Conservation (phyloP, 495 filamentous ascomycete species). For the Hyaloscypha finlandica region DNA sequence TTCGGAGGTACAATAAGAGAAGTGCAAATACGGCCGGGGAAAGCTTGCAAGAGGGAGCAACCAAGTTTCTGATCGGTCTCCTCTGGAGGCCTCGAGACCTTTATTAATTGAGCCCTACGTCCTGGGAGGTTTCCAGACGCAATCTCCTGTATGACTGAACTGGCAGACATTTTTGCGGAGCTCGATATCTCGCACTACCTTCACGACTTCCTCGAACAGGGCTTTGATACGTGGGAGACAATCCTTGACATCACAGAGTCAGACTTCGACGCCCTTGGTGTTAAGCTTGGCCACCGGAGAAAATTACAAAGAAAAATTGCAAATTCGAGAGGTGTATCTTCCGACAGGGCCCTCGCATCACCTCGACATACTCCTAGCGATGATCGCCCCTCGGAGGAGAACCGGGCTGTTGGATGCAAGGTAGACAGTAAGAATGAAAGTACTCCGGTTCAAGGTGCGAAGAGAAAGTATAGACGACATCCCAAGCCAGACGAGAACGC, state of each 20-base stretch:
- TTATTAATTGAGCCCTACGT: slow-evolving; percentile 31
- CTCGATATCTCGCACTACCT: slow-evolving; percentile 75
- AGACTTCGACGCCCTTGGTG: slow-evolving; percentile 68
- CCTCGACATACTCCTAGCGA: slow-evolving; percentile 31
- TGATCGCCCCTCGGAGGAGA: slow-evolving; percentile 27
- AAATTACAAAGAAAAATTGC: slow-evolving; percentile 54
- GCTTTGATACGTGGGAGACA: slow-evolving; percentile 81
- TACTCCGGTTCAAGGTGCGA: slow-evolving; percentile 40
- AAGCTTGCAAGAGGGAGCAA: neutral
- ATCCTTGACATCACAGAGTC: slow-evolving; percentile 79
- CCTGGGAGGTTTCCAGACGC: slow-evolving; percentile 34
- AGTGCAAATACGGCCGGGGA: neutral
- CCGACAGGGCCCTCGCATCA: slow-evolving; percentile 45
- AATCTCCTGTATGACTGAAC: slow-evolving; percentile 53
- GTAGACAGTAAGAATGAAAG: slow-evolving; percentile 39
- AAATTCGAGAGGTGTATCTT: slow-evolving; percentile 59
- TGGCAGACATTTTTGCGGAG: slow-evolving; percentile 63
- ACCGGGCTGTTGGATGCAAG: slow-evolving; percentile 32
- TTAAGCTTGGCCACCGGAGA: slow-evolving; percentile 77
- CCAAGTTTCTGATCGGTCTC: neutral
- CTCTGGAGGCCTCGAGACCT: slow-evolving; percentile 30
- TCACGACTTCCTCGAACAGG: slow-evolving; percentile 67
- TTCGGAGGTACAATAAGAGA: neutral
- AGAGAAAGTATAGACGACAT: slow-evolving; percentile 77
- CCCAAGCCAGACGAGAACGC: slow-evolving; percentile 81